phyloP scores from a whole-genome alignment of 75 land plant genomes.

The Chamaecyparis obtusa region DNA sequence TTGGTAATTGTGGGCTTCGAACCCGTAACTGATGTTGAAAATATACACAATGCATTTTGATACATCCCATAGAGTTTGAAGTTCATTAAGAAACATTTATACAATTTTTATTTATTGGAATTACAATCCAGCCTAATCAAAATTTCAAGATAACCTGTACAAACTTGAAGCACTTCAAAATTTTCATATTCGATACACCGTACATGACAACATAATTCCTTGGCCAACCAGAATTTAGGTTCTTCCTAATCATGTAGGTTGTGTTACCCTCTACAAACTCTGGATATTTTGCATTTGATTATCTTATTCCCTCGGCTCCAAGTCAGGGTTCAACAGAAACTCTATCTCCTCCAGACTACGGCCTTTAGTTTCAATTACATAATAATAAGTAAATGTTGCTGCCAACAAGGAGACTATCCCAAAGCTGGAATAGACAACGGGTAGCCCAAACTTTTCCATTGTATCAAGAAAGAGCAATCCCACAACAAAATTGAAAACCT shows the following conservation, averaged over 20 bases:
- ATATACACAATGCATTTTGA: background rate
- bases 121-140: background rate
- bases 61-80: background rate
- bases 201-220: background rate
- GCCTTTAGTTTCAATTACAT: slow-evolving; percentile 85
- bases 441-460: slow-evolving; percentile 76
- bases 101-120: background rate
- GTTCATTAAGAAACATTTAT: background rate
- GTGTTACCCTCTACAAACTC: background rate
- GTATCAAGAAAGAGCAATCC: slow-evolving; percentile 84
- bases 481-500: slow-evolving; percentile 88
- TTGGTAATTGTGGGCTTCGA: too few species aligned
- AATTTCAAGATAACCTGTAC: background rate
- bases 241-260: background rate
- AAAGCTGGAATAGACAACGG: slow-evolving; percentile 73
- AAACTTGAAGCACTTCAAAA: background rate
- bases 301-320: slow-evolving; percentile 10
- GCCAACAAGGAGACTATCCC: slow-evolving; percentile 68
- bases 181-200: background rate
- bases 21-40: background rate
- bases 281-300: background rate
- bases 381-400: slow-evolving; percentile 53
- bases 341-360: slow-evolving; percentile 92
- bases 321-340: slow-evolving; percentile 38
- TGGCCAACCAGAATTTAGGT: background rate